Evolutionary conservation across 2,329 filamentous ascomycete species (phyloP), one percentile per base, ranked within the genome.

Genomic region (Diaporthe sp.): DNA sequence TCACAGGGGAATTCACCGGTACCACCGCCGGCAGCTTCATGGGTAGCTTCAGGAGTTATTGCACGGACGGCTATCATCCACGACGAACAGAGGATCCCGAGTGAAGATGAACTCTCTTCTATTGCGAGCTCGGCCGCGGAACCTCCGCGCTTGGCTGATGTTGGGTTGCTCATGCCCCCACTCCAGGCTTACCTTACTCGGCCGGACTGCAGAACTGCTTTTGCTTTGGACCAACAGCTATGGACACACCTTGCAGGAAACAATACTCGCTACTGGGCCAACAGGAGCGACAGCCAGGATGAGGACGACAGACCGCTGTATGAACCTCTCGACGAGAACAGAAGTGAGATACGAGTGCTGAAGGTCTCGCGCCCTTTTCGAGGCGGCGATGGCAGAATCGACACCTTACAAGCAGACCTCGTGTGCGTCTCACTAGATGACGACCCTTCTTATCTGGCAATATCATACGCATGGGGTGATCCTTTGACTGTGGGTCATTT

Each of bases 381-480:
- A 51, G 31, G 31, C n/a, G 19, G 28, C 28, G 28, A 51, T 8
- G 31, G 13, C n/a, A 5, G 8, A 34, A 4, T 9, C 9, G 44
- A 17, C 13, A 25, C 28, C 17, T 51, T 68, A 28, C 34, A 68
- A 37, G 42, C 62, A 31, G 34, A 68, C 28, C 62, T 68, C 4
- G 28, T 68, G 25, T 37, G 34, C 28, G 70, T 73, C 6, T 73
- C 70, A 12, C 39, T 73, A 1, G 58, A 65, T 51, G 58, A 55
- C 1, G 10, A 65, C 28, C 70, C 70, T 37, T n/a, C 58, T 4
- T 73, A 73, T 55, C 31, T 73, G 25, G 70, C 70, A 10, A 39
- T 65, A n/a, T 73, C 70, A 17, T 73, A 73, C 34, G 44, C 17
- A 15, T 73, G 70, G 58, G 58, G 70, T n/a, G 58, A 73, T n/a